A percentile compares a stretch with the other conserved stretches of the same genome.
Conservation (phyloP, 1,139 yeast species). For the Schwanniomyces etchellsii region DNA sequence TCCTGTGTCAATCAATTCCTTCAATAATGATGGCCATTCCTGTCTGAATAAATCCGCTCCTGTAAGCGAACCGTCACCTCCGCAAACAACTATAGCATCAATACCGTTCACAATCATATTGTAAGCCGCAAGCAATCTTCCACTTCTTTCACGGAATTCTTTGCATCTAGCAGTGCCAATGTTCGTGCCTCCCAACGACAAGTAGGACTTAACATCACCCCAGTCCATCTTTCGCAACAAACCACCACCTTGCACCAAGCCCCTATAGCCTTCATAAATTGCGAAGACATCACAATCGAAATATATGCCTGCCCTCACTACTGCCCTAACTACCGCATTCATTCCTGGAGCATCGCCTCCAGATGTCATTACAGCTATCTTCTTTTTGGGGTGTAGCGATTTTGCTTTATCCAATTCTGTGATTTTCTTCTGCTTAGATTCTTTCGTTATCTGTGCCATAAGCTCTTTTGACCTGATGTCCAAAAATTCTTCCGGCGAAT, state of each 20-base stretch:
- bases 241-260: constrained; percentile 81
- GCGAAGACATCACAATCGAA: constrained; percentile 94
- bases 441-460: constrained; percentile 10
- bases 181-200: constrained; percentile 88
- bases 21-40: constrained; percentile 87
- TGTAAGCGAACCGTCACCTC: constrained; percentile 97
- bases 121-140: constrained; percentile 76
- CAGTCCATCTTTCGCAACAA: constrained; percentile 74
- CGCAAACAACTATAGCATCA: constrained; percentile 95
- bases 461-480: constrained; percentile 10
- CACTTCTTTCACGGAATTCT: constrained; percentile 78
- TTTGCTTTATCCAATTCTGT: neutral
- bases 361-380: constrained; percentile 93
- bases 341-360: constrained; percentile 99
- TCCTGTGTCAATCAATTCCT: constrained; percentile 55
- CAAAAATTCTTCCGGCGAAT: constrained; percentile 25
- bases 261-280: constrained; percentile 92
- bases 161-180: constrained; percentile 95
- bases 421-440: constrained; percentile 2
- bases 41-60: constrained; percentile 93
- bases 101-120: constrained; percentile 85
- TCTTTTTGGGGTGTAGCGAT: constrained; percentile 26
- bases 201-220: constrained; percentile 92
- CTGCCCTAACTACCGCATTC: constrained; percentile 94
- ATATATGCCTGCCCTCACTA: constrained; percentile 83